Conservation (phyloP, 768 basidiomycete genomes). For the Boletus reticuloceps region DNA sequence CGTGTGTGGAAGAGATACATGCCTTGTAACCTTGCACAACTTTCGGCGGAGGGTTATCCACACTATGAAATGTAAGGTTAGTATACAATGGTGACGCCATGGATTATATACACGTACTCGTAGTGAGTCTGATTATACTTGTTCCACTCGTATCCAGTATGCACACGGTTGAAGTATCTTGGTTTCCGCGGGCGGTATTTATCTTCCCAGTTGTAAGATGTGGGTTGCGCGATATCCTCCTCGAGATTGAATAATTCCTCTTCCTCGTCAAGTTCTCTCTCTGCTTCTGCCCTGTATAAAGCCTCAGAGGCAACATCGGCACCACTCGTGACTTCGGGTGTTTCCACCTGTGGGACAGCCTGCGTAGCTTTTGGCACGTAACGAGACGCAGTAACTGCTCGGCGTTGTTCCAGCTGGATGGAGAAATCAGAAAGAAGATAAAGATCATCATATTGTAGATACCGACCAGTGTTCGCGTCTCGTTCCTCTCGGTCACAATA, state of each 20-base stretch:
- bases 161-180: slow-evolving; percentile 97
- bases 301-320: slow-evolving; percentile 87
- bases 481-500: slow-evolving; percentile 68
- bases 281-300: slow-evolving; percentile 86
- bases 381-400: slow-evolving; percentile 76
- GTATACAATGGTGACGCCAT: not conserved
- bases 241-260: slow-evolving; percentile 95
- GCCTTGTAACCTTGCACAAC: slow-evolving; percentile 99
- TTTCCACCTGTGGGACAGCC: slow-evolving; percentile 53
- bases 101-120: slow-evolving; percentile 53
- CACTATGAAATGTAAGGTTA: slow-evolving; percentile 45
- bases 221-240: slow-evolving; percentile 79
- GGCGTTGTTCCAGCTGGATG: slow-evolving; percentile 67
- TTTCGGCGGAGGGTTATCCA: slow-evolving; percentile 98
- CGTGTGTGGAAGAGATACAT: slow-evolving; percentile 10
- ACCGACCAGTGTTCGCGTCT: slow-evolving; percentile 61
- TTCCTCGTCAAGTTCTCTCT: slow-evolving; percentile 91
- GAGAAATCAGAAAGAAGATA: slow-evolving; percentile 2
- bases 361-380: slow-evolving; percentile 80
- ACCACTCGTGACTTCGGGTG: slow-evolving; percentile 55
- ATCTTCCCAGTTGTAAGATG: slow-evolving; percentile 97
- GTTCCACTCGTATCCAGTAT: slow-evolving; percentile 99
- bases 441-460: slow-evolving; percentile 1
- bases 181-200: slow-evolving; percentile 97
- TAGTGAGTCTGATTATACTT: slow-evolving; percentile 99